phyloP scores from a whole-genome alignment of 345 rosid species.

The Lagerstroemia speciosa region DNA sequence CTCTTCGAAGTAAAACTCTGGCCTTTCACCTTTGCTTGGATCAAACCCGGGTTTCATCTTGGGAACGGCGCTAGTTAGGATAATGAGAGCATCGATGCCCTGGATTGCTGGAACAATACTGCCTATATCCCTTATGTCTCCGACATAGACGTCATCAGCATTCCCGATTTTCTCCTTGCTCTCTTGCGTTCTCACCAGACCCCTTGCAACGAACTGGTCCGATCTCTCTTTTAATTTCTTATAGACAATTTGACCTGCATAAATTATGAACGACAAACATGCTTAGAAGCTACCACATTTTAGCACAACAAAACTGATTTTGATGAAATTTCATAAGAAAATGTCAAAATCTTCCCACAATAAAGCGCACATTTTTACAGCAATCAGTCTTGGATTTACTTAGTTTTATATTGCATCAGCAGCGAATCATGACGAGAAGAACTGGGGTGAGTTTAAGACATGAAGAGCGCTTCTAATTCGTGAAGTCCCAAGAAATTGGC shows the following conservation, averaged over 20 bases:
- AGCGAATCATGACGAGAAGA: not conserved
- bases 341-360: not conserved
- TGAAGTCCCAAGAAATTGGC: not conserved
- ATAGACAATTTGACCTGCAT: conserved; percentile 72
- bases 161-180: conserved; percentile 79
- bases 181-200: conserved; percentile 75
- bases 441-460: not conserved
- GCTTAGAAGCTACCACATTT: not conserved
- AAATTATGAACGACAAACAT: not conserved
- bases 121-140: conserved; percentile 56
- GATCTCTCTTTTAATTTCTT: conserved; percentile 83
- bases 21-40: conserved; percentile 75
- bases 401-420: not conserved
- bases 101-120: conserved; percentile 52
- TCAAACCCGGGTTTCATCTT: conserved; percentile 79
- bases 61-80: conserved; percentile 87
- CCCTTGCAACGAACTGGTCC: conserved; percentile 55
- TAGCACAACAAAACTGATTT: not conserved
- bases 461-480: not conserved
- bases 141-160: conserved; percentile 59
- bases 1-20: conserved; percentile 87
- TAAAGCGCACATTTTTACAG: not conserved
- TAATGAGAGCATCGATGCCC: conserved; percentile 71
- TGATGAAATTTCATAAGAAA: not conserved
- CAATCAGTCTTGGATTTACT: not conserved